phyloP scores from a whole-genome alignment of 257 asterid species.

The Nicotiana benthamiana region DNA sequence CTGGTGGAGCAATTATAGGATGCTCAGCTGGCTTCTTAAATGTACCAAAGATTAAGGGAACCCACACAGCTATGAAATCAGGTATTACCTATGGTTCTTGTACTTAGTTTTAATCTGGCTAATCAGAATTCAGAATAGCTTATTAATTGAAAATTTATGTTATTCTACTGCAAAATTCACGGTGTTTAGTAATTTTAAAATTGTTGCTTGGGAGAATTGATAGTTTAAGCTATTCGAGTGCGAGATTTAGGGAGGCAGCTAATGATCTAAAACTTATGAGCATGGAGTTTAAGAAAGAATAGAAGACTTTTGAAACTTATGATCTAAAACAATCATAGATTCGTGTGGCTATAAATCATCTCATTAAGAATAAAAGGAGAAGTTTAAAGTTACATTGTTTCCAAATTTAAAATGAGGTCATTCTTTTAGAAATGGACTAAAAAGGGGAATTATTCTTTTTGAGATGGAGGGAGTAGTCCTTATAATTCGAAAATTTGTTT shows the following conservation, averaged over 20 bases:
- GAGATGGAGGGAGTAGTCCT: too few relatives aligned
- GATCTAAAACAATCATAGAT: too few relatives aligned
- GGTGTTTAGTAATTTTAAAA: background rate
- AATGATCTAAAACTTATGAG: too few relatives aligned
- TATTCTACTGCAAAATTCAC: background rate
- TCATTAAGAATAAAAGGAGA: too few relatives aligned
- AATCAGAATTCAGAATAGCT: background rate
- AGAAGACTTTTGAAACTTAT: too few relatives aligned
- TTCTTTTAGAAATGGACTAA: too few relatives aligned
- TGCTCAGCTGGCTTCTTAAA: constrained; percentile 98
- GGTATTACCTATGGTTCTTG: constrained; percentile 34
- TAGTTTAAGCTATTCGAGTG: background rate
- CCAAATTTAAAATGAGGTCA: too few relatives aligned
- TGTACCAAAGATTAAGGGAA: constrained; percentile 94
- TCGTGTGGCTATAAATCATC: too few relatives aligned
- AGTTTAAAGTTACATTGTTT: too few relatives aligned
- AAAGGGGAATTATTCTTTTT: too few relatives aligned
- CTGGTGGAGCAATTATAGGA: constrained; percentile 98
- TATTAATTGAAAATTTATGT: background rate
- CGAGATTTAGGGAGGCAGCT: background rate
- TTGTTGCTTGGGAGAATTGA: background rate
- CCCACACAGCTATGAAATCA: constrained; percentile 99
- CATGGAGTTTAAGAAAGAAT: too few relatives aligned
- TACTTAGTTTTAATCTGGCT: background rate
- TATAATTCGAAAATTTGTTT: too few relatives aligned